Percentiles rank a stretch among this genome's conserved stretches.
Conservation (phyloP, 345 rosid genomes). For the Rhodamnia rubescens region DNA sequence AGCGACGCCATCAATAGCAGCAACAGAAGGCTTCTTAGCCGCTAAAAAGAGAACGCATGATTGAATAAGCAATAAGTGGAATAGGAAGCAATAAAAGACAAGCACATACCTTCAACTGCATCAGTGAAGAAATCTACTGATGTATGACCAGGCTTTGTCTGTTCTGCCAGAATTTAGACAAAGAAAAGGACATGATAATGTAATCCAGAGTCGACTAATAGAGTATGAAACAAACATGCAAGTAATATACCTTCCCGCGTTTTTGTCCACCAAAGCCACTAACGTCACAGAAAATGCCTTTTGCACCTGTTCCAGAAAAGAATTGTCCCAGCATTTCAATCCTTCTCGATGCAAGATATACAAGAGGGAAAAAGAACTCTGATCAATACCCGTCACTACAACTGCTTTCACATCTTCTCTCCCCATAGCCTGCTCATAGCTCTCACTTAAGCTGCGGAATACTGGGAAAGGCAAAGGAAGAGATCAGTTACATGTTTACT, state of each 20-base stretch:
- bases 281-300: constrained; percentile 80
- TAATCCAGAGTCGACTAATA: neutral
- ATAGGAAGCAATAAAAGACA: neutral
- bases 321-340: neutral
- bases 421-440: constrained; percentile 52
- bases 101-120: constrained; percentile 54
- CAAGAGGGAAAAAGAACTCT: neutral
- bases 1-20: constrained; percentile 95
- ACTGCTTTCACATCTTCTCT: constrained; percentile 94
- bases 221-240: neutral
- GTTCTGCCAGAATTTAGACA: constrained; percentile 13
- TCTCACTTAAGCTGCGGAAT: constrained; percentile 47
- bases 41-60: constrained; percentile 32
- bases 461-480: constrained; percentile 30
- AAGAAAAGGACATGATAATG: neutral
- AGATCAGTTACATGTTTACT: neutral
- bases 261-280: constrained; percentile 43
- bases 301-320: constrained; percentile 47
- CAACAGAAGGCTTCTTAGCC: constrained; percentile 84
- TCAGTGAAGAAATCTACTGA: constrained; percentile 52
- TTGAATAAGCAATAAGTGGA: neutral
- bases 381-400: constrained; percentile 55
- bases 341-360: neutral
- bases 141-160: constrained; percentile 38
- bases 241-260: constrained; percentile 23